Conservation (phyloP, 495 filamentous ascomycete genomes). For the Hamigera avellanea region DNA sequence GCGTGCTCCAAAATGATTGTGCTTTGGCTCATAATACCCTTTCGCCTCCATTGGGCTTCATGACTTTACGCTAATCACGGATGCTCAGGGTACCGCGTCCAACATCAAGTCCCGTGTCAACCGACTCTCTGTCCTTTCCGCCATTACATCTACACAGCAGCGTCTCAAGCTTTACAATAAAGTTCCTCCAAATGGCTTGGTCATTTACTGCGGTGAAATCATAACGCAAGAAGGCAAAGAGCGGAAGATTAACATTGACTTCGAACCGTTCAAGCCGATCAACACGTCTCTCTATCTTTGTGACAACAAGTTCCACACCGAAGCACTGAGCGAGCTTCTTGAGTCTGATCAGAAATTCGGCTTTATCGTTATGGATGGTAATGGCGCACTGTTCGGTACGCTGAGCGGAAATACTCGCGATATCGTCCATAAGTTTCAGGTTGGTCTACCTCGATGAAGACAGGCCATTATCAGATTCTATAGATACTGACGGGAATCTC, state of each 20-base stretch:
- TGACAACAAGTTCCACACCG: slow-evolving; percentile 99
- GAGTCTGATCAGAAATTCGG: slow-evolving; percentile 98
- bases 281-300: slow-evolving; percentile 98
- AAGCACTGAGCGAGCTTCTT: slow-evolving; percentile 88
- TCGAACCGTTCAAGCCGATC: slow-evolving; percentile 99
- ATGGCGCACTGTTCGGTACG: slow-evolving; percentile 92
- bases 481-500: slow-evolving; percentile 93
- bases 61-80: slow-evolving; percentile 11
- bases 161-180: slow-evolving; percentile 97
- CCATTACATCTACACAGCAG: slow-evolving; percentile 98
- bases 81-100: slow-evolving; percentile 77
- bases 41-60: not conserved
- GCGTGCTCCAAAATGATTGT: slow-evolving; percentile 27
- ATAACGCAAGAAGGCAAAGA: slow-evolving; percentile 98
- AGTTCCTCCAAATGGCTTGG: slow-evolving; percentile 91
- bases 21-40: not conserved
- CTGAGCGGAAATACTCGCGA: slow-evolving; percentile 94
- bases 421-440: slow-evolving; percentile 91
- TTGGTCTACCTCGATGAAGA: no score
- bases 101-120: slow-evolving; percentile 99
- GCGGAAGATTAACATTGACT: slow-evolving; percentile 98
- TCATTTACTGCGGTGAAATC: slow-evolving; percentile 99
- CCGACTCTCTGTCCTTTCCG: slow-evolving; percentile 89
- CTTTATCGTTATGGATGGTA: slow-evolving; percentile 99
- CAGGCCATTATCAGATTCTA: no score